Base-by-base conservation (phyloP, 768 basidiomycete species). In the Steccherinum ochraceum region DNA sequence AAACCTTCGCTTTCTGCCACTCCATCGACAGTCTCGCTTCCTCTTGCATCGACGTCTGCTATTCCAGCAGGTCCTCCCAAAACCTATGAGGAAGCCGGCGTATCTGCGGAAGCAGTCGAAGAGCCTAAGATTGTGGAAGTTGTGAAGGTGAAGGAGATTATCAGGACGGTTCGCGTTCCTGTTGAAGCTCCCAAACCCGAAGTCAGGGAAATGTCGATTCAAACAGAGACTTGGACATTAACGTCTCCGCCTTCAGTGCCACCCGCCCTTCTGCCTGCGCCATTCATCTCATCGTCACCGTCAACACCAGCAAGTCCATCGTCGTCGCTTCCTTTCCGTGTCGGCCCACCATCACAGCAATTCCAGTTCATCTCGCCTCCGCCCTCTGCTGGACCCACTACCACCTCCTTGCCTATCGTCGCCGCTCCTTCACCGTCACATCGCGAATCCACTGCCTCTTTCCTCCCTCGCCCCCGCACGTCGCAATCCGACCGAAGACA, bases 171-270 rank as follows among this genome's bases (percentile, higher is more conserved):
- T 49, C 40, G 50, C 2, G 46, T 46, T n/a, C 25, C 45, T 18
- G 35, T 56, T 21, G 55, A 59, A 24, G 64, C 45, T 61, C 80
- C 79, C 11, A 86, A 81, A 62, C 79, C 81, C 0, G 83, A 88
- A 57, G 67, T 79, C 25, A 82, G 73, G 61, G 89, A 93, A 58
- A 86, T 81, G 53, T 86, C 82, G 2, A 81, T 84, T 26, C 89
- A 93, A 69, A 92, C 89, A 1, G 90, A 93, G 54, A 75, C 76
- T 46, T 86, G 83, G 85, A 68, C 58, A 52, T 13, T 61, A 4
- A n/a, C 46, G 12, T 18, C 47, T 35, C 35, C 70, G 46, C 63
- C 71, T 12, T 60, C 69, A 16, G 64, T 68, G 7, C 59, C 61
- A 4, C 53, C 58, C 21, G 48, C 56, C 12, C 40, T 54, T 10